These are phyloP conservation scores for Boehmeria nivea DNA, from an alignment of 306 rosid genomes.

Conservation along the genomic window DNA sequence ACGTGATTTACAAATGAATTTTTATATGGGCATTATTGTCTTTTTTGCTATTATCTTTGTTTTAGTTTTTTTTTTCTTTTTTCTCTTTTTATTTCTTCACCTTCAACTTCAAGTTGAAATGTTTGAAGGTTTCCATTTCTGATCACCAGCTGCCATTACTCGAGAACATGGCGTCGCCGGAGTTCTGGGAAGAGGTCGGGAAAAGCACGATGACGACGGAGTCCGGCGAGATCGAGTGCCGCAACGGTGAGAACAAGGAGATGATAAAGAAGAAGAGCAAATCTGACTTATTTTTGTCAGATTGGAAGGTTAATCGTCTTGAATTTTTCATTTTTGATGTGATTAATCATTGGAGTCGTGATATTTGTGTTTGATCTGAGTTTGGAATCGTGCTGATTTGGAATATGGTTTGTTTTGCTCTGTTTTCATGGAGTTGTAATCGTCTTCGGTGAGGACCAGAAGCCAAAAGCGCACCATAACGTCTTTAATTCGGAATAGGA, in stretches of 20 bases:
- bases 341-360: not conserved
- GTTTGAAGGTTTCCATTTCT: no score
- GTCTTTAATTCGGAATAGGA: no score
- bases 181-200: slow-evolving; percentile 20
- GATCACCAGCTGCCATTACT: no score
- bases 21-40: no score
- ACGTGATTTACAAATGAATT: no score
- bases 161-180: slow-evolving; percentile 29
- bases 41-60: no score
- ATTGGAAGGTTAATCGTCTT: slow-evolving; percentile 50
- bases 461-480: no score
- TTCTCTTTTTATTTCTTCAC: no score
- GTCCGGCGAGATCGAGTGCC: not conserved
- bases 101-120: no score
- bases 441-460: no score
- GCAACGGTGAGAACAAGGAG: no score
- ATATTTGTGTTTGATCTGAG: not conserved
- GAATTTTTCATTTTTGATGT: not conserved
- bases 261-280: slow-evolving; percentile 16
- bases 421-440: not conserved
- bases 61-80: no score
- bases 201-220: slow-evolving; percentile 12
- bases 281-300: slow-evolving; percentile 36
- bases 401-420: not conserved
- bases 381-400: not conserved